phyloP scores from a whole-genome alignment of 345 rosid genomes.

The Salix brachista region DNA sequence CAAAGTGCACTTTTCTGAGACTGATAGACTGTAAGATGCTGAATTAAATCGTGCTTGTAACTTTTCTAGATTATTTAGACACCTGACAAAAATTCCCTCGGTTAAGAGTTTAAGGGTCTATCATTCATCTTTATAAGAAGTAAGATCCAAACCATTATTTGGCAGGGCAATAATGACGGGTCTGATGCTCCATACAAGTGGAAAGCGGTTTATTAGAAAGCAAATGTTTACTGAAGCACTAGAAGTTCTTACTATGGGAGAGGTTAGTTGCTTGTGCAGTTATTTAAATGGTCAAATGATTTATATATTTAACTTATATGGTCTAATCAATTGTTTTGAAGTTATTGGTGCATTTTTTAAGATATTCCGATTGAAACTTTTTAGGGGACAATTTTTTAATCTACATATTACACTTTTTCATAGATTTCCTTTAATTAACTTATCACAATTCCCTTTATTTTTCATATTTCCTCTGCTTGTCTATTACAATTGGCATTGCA shows the following conservation, averaged over 20 bases:
- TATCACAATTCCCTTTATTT: background rate
- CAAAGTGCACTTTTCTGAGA: slow-evolving; percentile 60
- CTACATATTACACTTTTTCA: background rate
- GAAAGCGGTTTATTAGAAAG: slow-evolving; percentile 53
- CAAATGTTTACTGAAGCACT: slow-evolving; percentile 69
- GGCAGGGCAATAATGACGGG: slow-evolving; percentile 90
- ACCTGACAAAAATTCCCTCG: background rate
- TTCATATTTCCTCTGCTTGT: background rate
- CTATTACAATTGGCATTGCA: background rate
- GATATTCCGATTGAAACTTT: background rate
- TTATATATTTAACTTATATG: background rate
- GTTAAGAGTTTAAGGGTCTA: background rate
- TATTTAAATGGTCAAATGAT: background rate
- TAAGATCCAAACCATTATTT: slow-evolving; percentile 13
- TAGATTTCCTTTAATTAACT: background rate
- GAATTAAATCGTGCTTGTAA: background rate
- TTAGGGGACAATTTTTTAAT: background rate
- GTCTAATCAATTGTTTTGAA: background rate
- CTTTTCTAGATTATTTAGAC: background rate
- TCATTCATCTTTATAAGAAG: background rate
- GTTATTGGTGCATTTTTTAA: background rate
- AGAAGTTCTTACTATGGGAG: slow-evolving; percentile 89
- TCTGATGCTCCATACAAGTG: slow-evolving; percentile 82
- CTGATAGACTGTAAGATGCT: slow-evolving; percentile 62
- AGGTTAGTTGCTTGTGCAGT: slow-evolving; percentile 44